Base-by-base conservation (phyloP, 2,329 filamentous ascomycete genomes). In the Aspergillus hortae region DNA sequence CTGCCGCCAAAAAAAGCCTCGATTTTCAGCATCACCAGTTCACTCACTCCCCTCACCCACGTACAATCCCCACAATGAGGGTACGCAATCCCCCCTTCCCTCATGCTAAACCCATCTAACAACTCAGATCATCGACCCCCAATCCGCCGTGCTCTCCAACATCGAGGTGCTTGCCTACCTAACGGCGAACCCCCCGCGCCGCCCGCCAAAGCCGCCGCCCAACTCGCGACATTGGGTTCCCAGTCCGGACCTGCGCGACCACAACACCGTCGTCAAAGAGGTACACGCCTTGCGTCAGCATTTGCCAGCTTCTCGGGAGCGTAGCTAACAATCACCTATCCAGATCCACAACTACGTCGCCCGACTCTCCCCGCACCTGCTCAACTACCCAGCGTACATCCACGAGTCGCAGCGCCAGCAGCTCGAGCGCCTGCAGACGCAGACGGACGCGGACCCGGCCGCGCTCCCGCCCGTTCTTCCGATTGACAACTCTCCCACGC, bases 201-300 rank as follows among this genome's bases (percentile, higher is more conserved):
- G 67, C 47, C 66, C 70, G 10, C 67, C 74, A 4, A 71, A 70
- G 51, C 65, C 68, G 17, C 69, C 72, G 44, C 65, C 67, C 35
- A 71, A 67, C 51, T 58, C 67, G 11, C 60, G 65, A 25, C 67
- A 71, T 48, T 74, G 69, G 61, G 62, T 68, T 2, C 72, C 72
- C 11, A 72, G 67, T 27, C 72, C 72, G 3, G 72, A 75, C 55
- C 51, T 77, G n/a, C 61, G 73, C 49, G 73, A 74, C 52, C 73
- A 77, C 58, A 73, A 75, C 55, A 74, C 71, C 1, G 72, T 77
- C 15, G 68, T 76, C 12, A 74, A 75, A 52, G 74, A 77, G 64
- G 74, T 77, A 49, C 11, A 2, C 21, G 9, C 11, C 15, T n/a
- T n/a, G 11, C 32, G 32, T n/a, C n/a, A 11, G 4, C 9, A 35